Percentiles rank a stretch among this genome's conserved stretches.
Evolutionary conservation across 257 asterid genomes (phyloP).

Genomic region (Pogostemon cablin): DNA sequence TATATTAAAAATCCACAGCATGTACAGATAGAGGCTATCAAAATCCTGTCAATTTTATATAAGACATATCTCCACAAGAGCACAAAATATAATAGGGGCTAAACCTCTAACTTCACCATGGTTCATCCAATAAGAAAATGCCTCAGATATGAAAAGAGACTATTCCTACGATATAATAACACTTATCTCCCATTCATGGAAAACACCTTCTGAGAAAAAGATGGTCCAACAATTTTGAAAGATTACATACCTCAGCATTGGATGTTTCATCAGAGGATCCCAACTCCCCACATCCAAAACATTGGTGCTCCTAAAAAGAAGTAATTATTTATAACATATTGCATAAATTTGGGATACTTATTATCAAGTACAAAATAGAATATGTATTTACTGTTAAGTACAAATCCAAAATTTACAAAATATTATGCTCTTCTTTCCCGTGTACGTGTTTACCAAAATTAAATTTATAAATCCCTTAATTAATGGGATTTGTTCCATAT

Average conservation of each 20-base stretch:
- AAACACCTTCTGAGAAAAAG: conserved; percentile 18
- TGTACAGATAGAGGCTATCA: neutral
- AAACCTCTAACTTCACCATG: conserved; percentile 10
- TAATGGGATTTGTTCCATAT: too few relatives aligned
- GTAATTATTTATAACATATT: too few relatives aligned
- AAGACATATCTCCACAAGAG: neutral
- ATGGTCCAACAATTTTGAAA: conserved; percentile 2
- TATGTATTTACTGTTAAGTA: too few relatives aligned
- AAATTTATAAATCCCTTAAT: too few relatives aligned
- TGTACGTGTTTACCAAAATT: too few relatives aligned
- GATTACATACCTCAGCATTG: conserved; percentile 67
- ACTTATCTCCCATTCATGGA: conserved; percentile 1
- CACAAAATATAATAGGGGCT: neutral
- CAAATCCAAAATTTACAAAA: too few relatives aligned
- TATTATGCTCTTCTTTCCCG: too few relatives aligned
- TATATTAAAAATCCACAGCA: neutral
- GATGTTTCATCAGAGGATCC: conserved; percentile 87
- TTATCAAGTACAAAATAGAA: too few relatives aligned
- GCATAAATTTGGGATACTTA: too few relatives aligned
- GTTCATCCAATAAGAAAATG: conserved; percentile 15
- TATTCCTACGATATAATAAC: conserved; percentile 5
- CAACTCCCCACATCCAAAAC: conserved; percentile 82
- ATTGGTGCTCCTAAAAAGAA: conserved; percentile 49
- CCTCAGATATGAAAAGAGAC: neutral
- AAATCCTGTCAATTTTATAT: neutral